Percentiles rank a stretch among this genome's conserved stretches.
These are phyloP conservation scores for Coemansia sp. DNA, from an alignment of 192 early-diverging fungal species.

Conservation along the genomic window DNA sequence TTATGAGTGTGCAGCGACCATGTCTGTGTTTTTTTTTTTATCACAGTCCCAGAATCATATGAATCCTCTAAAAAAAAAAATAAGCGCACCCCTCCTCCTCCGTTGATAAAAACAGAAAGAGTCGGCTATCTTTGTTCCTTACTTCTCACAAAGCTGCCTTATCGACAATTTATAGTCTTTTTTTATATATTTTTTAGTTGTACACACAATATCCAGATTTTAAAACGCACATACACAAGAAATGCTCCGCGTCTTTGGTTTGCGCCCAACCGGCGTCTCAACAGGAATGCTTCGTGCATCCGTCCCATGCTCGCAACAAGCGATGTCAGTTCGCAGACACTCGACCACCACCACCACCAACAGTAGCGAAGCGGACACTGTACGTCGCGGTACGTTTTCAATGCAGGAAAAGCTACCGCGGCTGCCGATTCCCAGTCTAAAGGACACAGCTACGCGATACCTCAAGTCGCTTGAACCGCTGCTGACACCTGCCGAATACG, in stretches of 20 bases:
- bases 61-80: too few species aligned
- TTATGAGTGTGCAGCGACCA: too few species aligned
- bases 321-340: constrained; percentile 1
- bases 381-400: constrained; percentile 55
- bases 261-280: background rate
- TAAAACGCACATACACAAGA: background rate
- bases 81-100: too few species aligned
- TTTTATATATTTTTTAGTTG: too few species aligned
- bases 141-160: too few species aligned
- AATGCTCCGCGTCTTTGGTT: constrained; percentile 4
- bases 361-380: background rate
- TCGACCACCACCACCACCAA: constrained; percentile 1
- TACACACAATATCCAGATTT: too few species aligned
- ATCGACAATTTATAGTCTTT: too few species aligned
- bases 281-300: background rate
- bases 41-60: too few species aligned
- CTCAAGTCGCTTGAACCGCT: constrained; percentile 72
- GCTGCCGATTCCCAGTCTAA: constrained; percentile 81
- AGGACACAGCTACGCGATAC: constrained; percentile 77
- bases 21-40: too few species aligned
- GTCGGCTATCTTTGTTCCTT: too few species aligned
- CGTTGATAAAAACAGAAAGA: too few species aligned
- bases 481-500: constrained; percentile 60
- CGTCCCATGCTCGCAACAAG: background rate
- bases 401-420: constrained; percentile 73